phyloP scores from a whole-genome alignment of 202 grass and related monocot species.

The Dendrocalamus latiflorus region DNA sequence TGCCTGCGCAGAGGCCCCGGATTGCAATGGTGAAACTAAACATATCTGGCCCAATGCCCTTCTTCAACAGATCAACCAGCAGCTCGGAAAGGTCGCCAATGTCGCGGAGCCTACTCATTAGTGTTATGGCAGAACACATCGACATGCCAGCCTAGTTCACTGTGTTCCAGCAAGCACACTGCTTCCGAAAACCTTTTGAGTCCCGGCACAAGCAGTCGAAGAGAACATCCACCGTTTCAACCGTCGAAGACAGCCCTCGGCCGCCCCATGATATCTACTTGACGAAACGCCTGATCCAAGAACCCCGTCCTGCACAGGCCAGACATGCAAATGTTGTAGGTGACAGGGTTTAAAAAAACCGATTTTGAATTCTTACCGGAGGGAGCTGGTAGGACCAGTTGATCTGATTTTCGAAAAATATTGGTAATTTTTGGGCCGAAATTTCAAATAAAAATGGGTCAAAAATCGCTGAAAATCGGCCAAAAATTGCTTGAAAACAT shows the following conservation, averaged over 20 bases:
- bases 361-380: too few relatives aligned
- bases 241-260: constrained; percentile 31
- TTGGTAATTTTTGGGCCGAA: too few relatives aligned
- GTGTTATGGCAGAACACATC: constrained; percentile 55
- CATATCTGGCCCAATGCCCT: constrained; percentile 56
- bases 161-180: constrained; percentile 53
- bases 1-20: constrained; percentile 52
- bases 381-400: too few relatives aligned
- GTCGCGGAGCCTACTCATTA: too few relatives aligned
- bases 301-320: constrained; percentile 22
- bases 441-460: too few relatives aligned
- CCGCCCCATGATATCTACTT: constrained; percentile 32
- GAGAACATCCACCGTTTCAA: constrained; percentile 53
- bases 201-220: constrained; percentile 65
- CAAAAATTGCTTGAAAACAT: too few relatives aligned
- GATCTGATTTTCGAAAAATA: too few relatives aligned
- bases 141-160: constrained; percentile 45
- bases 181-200: constrained; percentile 52
- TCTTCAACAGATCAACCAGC: constrained; percentile 64
- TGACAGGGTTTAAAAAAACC: too few relatives aligned
- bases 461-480: too few relatives aligned
- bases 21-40: constrained; percentile 67
- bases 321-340: too few relatives aligned
- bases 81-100: too few relatives aligned
- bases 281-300: too few relatives aligned